phyloP scores from a whole-genome alignment of 1,284 basidiomycete genomes.

The Trichosporon asahii region DNA sequence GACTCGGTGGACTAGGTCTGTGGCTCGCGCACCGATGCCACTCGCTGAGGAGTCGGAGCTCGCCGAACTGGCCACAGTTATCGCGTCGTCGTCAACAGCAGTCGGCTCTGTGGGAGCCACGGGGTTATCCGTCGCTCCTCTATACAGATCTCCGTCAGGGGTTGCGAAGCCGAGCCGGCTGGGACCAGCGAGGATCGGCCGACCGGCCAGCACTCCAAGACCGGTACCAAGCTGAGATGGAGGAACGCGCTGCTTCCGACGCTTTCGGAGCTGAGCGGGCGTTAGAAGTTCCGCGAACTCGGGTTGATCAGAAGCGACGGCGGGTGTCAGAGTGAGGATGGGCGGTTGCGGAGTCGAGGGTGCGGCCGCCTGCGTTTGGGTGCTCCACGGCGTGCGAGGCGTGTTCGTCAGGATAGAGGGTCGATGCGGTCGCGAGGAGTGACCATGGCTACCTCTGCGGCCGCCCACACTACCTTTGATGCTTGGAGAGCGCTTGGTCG shows the following conservation, averaged over 20 bases:
- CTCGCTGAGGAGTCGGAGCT: slow-evolving; percentile 38
- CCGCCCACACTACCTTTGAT: background rate
- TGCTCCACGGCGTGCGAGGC: background rate
- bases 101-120: slow-evolving; percentile 8
- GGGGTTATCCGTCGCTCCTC: slow-evolving; percentile 43
- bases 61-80: slow-evolving; percentile 31
- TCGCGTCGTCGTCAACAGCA: slow-evolving; percentile 34
- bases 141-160: slow-evolving; percentile 44
- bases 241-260: slow-evolving; percentile 19
- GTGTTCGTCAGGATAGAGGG: background rate
- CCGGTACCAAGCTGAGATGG: background rate
- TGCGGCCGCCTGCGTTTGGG: background rate
- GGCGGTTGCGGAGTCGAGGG: slow-evolving; percentile 14
- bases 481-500: background rate
- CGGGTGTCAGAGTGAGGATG: slow-evolving; percentile 15
- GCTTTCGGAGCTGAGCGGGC: slow-evolving; percentile 33
- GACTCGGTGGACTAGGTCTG: slow-evolving; percentile 44
- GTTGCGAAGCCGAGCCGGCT: slow-evolving; percentile 43
- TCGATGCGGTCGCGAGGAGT: background rate
- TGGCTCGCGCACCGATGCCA: slow-evolving; percentile 38
- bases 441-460: background rate
- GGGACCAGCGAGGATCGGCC: slow-evolving; percentile 28
- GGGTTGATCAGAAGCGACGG: slow-evolving; percentile 26
- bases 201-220: slow-evolving; percentile 11
- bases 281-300: slow-evolving; percentile 47